Base-by-base conservation (phyloP, 2,329 filamentous ascomycete genomes). In the Xylariaceae sp. region DNA sequence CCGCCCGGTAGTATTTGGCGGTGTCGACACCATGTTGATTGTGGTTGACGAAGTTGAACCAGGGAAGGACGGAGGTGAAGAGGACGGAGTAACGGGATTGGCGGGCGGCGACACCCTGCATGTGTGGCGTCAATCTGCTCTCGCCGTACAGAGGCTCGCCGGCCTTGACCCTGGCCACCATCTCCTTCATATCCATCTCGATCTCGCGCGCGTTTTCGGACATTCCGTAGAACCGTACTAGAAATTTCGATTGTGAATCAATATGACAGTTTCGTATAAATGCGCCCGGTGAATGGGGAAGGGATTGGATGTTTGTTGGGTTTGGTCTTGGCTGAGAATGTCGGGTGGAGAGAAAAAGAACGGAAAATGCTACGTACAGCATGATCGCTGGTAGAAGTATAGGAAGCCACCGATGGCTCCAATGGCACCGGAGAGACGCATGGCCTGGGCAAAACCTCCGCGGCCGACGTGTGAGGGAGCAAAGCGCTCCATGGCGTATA, bases 11-110 rank as follows among this genome's bases (percentile, higher is more conserved):
- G 77, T 99, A 99, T 78, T 99, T 99, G 62, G 92, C 91, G 34
- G 94, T 99, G 72, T 99, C 94, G 56, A 99, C 89, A 64, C 94
- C 94, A 72, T 99, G 94, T 81, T 95, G 77, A 70, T 83, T 86
- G 75, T 99, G 94, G 75, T 99, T 97, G 68, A 96, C 92, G 75
- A 99, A 88, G 79, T 99, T 99, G 76, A 96, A 92, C 94, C 91
- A 97, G 40, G 92, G 91, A 54, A 99, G 76, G 52, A 92, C 83
- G 69, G 91, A 87, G 62, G 89, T 76, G 73, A 92, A 94, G 34
- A 94, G 78, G 41, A 88, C 87, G 39, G 89, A 86, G 78, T 96
- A 97, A 69, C 94, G 82, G 68, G 91, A 96, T 77, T 99, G 95
- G 65, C 94, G 81, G 56, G 89, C 85, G 50, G 94, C 91, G 40